These are phyloP conservation scores for Albugo candida DNA, from an alignment of 352 stramenopile genomes.

Conservation along the genomic window DNA sequence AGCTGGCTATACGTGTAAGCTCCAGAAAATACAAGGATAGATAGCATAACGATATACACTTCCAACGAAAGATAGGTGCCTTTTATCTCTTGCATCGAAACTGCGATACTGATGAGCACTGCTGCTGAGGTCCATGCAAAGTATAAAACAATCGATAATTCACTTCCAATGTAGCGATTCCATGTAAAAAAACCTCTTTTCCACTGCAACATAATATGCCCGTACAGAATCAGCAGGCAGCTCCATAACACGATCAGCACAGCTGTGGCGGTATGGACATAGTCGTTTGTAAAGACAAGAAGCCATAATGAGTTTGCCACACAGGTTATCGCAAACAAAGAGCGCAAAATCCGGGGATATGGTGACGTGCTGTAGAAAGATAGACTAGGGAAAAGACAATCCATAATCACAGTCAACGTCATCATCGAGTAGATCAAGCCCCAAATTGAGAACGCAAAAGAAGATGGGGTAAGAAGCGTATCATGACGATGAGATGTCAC, in stretches of 20 bases:
- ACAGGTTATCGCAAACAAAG: slow-evolving; percentile 40
- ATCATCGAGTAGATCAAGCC: slow-evolving; percentile 57
- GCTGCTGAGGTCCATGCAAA: slow-evolving; percentile 55
- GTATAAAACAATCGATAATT: slow-evolving; percentile 43
- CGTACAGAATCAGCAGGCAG: slow-evolving; percentile 33
- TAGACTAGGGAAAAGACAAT: slow-evolving; percentile 40
- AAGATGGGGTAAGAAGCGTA: slow-evolving; percentile 56
- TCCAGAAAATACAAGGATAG: slow-evolving; percentile 24
- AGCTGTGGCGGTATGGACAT: slow-evolving; percentile 30
- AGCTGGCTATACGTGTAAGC: slow-evolving; percentile 16
- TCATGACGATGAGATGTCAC: slow-evolving; percentile 38
- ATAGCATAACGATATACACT: slow-evolving; percentile 33
- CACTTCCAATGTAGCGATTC: slow-evolving; percentile 27
- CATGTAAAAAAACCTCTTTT: slow-evolving; percentile 18
- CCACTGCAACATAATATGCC: slow-evolving; percentile 23
- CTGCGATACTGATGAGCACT: slow-evolving; percentile 45
- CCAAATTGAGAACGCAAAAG: slow-evolving; percentile 66
- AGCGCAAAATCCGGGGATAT: slow-evolving; percentile 25
- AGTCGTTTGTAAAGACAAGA: slow-evolving; percentile 43
- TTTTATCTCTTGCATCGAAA: slow-evolving; percentile 27
- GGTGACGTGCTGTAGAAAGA: slow-evolving; percentile 30
- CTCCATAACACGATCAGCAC: slow-evolving; percentile 39
- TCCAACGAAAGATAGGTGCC: slow-evolving; percentile 27
- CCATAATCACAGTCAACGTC: slow-evolving; percentile 31
- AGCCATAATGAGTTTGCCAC: slow-evolving; percentile 56